A percentile compares a stretch with the other conserved stretches of the same genome.
Conservation (phyloP, 257 asterid species). For the Solanum microdontum region DNA sequence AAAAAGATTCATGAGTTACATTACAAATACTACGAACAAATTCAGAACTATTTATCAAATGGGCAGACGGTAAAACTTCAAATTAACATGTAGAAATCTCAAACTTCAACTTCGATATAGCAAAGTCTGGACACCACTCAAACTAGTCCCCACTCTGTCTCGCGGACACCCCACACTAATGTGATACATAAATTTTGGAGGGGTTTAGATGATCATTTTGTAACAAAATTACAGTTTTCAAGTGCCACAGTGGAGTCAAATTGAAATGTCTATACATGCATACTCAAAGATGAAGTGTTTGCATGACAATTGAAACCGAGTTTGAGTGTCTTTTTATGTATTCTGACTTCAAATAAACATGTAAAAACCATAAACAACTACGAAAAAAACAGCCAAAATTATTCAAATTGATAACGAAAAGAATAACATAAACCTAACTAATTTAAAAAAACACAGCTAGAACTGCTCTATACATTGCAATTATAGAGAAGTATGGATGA, state of each 20-base stretch:
- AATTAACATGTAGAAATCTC: not conserved
- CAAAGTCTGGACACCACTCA: no score
- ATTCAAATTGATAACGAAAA: not conserved
- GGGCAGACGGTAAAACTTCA: not conserved
- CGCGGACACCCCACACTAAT: no score
- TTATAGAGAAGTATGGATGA: not conserved
- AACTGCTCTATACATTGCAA: no score
- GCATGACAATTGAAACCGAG: not conserved
- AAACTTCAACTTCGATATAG: no score
- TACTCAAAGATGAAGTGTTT: not conserved
- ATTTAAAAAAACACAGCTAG: not conserved
- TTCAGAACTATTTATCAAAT: not conserved
- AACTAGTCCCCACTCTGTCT: no score
- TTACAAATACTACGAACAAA: not conserved
- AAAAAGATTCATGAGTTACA: not conserved
- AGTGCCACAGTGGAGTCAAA: not conserved
- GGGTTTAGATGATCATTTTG: not conserved
- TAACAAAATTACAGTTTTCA: not conserved
- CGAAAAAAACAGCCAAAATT: not conserved
- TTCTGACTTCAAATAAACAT: not conserved
- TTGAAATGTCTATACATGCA: not conserved
- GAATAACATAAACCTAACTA: no score
- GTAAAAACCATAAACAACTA: not conserved
- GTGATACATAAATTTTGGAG: no score
- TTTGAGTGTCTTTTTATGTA: not conserved